Conservation (phyloP, 208 protist genomes). For the Acanthamoeba sp. region DNA sequence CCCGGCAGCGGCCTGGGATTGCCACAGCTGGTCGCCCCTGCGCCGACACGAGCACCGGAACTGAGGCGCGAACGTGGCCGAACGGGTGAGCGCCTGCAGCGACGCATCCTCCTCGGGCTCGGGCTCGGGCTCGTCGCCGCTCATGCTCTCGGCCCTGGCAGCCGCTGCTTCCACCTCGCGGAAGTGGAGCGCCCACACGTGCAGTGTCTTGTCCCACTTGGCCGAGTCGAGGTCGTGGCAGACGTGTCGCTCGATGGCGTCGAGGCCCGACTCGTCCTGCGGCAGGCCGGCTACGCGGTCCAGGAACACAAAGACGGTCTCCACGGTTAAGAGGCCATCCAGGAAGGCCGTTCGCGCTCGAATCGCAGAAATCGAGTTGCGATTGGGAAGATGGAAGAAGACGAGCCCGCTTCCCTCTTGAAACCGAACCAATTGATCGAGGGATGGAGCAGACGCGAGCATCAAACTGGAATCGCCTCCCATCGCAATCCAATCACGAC, state of each 20-base stretch:
- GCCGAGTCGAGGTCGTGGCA: not conserved
- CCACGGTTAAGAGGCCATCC: not conserved
- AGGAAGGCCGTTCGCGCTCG: not conserved
- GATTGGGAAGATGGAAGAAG: not conserved
- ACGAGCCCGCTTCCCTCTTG: conserved; percentile 37
- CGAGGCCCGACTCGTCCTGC: conserved; percentile 11
- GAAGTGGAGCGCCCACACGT: conserved; percentile 18
- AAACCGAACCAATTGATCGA: not conserved
- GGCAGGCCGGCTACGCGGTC: not conserved
- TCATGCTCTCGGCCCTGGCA: not conserved
- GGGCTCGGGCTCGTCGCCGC: not conserved
- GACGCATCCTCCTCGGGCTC: not conserved
- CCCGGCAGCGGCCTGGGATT: not conserved
- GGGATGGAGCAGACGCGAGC: not conserved
- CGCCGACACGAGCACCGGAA: conserved; percentile 15
- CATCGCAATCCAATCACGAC: not conserved
- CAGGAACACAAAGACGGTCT: conserved; percentile 7
- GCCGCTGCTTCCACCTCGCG: not conserved
- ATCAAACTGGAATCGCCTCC: not conserved
- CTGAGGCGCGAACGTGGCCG: not conserved
- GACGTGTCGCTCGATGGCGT: not conserved
- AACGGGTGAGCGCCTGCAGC: not conserved
- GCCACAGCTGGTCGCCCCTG: not conserved
- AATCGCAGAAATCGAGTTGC: not conserved
- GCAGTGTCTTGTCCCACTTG: not conserved